These are phyloP conservation scores for Candida ovalis DNA, from an alignment of 805 yeast genomes.

Conservation along the genomic window DNA sequence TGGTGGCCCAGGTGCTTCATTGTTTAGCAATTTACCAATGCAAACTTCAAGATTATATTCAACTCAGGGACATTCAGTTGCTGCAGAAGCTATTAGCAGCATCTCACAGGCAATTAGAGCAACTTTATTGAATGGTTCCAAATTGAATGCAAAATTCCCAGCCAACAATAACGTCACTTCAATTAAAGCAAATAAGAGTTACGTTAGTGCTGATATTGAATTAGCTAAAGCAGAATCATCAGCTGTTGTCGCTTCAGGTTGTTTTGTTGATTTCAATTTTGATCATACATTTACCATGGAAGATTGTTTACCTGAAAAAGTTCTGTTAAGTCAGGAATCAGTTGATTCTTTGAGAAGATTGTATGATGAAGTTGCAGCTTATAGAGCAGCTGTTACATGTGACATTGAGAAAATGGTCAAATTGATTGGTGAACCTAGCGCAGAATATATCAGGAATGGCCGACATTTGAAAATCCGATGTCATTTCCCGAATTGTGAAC, in stretches of 20 bases:
- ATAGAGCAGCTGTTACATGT: constrained; percentile 15
- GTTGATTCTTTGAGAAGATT: constrained; percentile 34
- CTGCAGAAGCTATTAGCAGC: constrained; percentile 57
- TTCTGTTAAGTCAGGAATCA: constrained; percentile 43
- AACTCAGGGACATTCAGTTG: constrained; percentile 33
- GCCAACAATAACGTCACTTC: constrained; percentile 16
- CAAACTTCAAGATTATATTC: constrained; percentile 37
- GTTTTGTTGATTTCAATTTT: constrained; percentile 56
- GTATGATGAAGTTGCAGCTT: constrained; percentile 14
- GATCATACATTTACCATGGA: constrained; percentile 19
- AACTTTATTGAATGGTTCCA: constrained; percentile 31
- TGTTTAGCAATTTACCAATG: constrained; percentile 34
- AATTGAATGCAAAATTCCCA: constrained; percentile 21
- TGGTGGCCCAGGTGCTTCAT: constrained; percentile 26
- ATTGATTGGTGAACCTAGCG: constrained; percentile 41
- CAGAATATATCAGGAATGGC: constrained; percentile 40
- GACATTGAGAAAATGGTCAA: constrained; percentile 23
- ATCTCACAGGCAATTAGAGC: constrained; percentile 47
- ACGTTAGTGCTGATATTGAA: constrained; percentile 30
- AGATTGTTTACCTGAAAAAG: constrained; percentile 26
- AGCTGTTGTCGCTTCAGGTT: constrained; percentile 33
- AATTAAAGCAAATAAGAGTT: constrained; percentile 20
- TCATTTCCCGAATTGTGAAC: constrained; percentile 73
- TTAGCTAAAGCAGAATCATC: constrained; percentile 30
- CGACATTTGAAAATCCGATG: constrained; percentile 34